Base-by-base conservation (phyloP, 2,329 filamentous ascomycete genomes). In the Aspergillus persii region DNA sequence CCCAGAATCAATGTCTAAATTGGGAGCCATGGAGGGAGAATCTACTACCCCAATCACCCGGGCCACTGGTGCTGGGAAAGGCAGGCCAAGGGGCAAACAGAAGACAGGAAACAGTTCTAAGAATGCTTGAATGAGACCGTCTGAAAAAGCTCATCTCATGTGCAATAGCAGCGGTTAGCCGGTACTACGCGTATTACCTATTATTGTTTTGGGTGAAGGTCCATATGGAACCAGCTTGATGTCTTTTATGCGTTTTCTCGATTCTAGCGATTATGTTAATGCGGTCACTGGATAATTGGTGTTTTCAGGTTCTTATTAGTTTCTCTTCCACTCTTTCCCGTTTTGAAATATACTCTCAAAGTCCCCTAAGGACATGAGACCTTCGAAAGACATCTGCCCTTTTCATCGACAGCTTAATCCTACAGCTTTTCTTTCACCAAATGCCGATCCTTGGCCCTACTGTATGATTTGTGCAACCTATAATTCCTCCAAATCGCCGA, bases 401-500 rank as follows among this genome's bases (percentile, higher is more conserved):
- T 5, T 41, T n/a, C 7, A 41, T 7, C 36, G 15, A n/a, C 26
- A 47, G 5, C 4, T 47, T 47, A 27, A 47, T 47, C 8, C 7
- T 23, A 47, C 18, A 26, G 7, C 15, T 41, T n/a, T n/a, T n/a
- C 36, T 15, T 41, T 41, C 36, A 15, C 36, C 36, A 36, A 15
- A 36, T 36, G 23, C 26, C 27, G 39, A 47, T n/a, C 12, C n/a
- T 44, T 31, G n/a, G 9, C 15, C n/a, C 30, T 30, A 48, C 4
- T 12, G 30, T 3, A 8, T 15, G 12, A 11, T 3, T 18, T n/a
- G 36, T 12, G 2, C n/a, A 15, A 11, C 30, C 44, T 54, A 66
- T 50, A 86, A 81, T 69, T 85, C 83, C 70, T 85, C 83, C 75
- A 84, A 81, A 55, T 79, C 77, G 62, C 83, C 82, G 51, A 82